Evolutionary conservation across 495 filamentous ascomycete species (phyloP).

Genomic region (Hypoxylon intermedium): DNA sequence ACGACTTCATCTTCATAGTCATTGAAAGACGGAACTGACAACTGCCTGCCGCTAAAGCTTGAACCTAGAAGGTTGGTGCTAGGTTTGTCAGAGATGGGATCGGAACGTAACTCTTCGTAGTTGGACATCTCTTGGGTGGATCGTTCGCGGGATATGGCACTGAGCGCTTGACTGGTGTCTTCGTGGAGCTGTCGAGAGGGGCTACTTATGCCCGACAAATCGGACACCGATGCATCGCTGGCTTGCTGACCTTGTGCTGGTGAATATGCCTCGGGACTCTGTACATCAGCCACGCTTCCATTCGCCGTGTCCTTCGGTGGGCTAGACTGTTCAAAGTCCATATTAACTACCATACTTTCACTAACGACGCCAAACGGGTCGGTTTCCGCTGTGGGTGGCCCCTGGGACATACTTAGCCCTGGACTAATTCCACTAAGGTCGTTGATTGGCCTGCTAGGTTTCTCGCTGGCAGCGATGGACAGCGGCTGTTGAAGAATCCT

Average conservation of each 20-base stretch:
- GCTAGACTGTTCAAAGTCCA: not conserved
- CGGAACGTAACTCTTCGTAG: not conserved
- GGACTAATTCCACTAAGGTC: not conserved
- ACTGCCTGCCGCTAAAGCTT: conserved; percentile 12
- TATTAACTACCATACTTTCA: conserved; percentile 3
- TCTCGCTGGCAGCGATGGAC: conserved; percentile 8
- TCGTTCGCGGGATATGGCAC: not conserved
- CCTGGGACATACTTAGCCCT: not conserved
- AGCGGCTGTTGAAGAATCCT: conserved; percentile 47
- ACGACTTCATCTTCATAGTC: conserved; percentile 27
- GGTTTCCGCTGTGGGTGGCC: not conserved
- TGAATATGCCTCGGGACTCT: conserved; percentile 14
- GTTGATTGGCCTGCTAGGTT: not conserved
- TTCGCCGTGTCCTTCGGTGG: not conserved
- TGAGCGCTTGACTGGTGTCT: conserved; percentile 30
- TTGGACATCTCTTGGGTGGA: conserved; percentile 12
- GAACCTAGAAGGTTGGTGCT: conserved; percentile 12
- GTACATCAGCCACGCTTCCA: not conserved
- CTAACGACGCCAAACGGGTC: not conserved
- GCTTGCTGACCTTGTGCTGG: conserved; percentile 18
- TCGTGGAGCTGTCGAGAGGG: conserved; percentile 42
- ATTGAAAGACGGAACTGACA: conserved; percentile 25
- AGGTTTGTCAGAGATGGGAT: conserved; percentile 1
- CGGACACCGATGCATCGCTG: conserved; percentile 20
- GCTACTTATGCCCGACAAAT: conserved; percentile 36